These are phyloP conservation scores for Fusarium sacchari DNA, from an alignment of 2,329 filamentous ascomycete species.

Conservation along the genomic window DNA sequence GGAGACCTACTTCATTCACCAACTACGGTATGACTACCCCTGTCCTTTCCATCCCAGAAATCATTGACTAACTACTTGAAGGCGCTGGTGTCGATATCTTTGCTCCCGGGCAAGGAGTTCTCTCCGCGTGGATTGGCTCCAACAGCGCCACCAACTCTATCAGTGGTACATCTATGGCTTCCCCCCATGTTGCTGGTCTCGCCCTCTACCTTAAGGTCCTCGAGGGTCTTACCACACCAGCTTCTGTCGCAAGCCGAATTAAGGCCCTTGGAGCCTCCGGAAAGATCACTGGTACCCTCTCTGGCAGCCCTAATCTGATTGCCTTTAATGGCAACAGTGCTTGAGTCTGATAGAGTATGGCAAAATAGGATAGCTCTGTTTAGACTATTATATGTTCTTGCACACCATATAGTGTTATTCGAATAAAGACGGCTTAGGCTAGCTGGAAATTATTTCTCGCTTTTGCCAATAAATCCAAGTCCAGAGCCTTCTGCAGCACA, in stretches of 20 bases:
- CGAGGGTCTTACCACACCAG: neutral
- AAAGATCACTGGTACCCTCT: neutral
- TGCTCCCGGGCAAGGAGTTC: neutral
- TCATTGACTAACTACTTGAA: neutral
- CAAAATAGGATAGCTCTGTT: too few relatives aligned
- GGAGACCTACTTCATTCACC: neutral
- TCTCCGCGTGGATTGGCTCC: neutral
- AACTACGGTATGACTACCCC: neutral
- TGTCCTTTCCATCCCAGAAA: accelerated
- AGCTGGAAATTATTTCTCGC: neutral
- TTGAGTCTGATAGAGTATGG: neutral
- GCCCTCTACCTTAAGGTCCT: neutral
- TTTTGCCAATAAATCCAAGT: neutral
- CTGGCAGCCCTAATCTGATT: neutral
- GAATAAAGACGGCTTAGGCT: neutral
- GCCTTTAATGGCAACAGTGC: neutral
- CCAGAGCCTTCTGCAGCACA: neutral
- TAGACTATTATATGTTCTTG: neutral
- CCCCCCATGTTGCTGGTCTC: neutral
- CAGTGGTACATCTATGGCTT: neutral
- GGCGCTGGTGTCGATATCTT: neutral
- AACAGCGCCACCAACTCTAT: neutral
- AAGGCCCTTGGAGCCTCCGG: neutral
- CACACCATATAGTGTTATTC: accelerated
- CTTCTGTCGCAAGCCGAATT: neutral